Base-by-base conservation (phyloP, 305 asterid species). In the Fraxinus albicans region DNA sequence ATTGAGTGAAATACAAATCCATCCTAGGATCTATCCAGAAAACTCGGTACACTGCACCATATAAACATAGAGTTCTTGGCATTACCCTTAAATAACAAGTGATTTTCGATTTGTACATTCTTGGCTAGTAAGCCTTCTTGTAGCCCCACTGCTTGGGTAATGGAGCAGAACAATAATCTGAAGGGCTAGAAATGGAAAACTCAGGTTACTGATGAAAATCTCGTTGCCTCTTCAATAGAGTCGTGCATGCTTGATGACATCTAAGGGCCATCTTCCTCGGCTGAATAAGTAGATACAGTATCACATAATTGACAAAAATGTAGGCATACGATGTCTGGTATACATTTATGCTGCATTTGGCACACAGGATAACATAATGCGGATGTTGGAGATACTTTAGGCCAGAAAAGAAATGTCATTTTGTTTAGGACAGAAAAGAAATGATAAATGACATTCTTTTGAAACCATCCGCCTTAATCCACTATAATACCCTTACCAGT, bases 251-350 rank as follows among this genome's bases (percentile, higher is more conserved):
- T 79, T 80, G 87, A 21, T 36, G 50, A 70, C 40, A 2, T 81
- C 84, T 86, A 90, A 35, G 81, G 87, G 31, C 89, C 87, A 69
- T 90, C 92, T 86, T 89, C 92, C 40, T 88, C 91, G 15, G 92
- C 92, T 90, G 89, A 78, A 84, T 29, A 74, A 78, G 50, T 69
- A 80, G 40, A 29, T 31, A 72, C 29, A 4, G 29, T 73, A 47
- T 76, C 25, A 55, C 74, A 27, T 69, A 42, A 12, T 33, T 42
- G 55, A 33, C 31, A 60, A 76, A 40, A 19, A 2, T 13, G 33
- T 29, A 8, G 1, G 6, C 31, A 33, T 35, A 70, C 2, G 4
- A 31, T 4, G 74, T 36, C 36, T 8, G 34, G 77, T 79, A 70
- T 70, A n/a, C 38, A 80, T 15, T 31, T 12, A 25, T 60, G 31